Evolutionary conservation across 2,329 filamentous ascomycete species (phyloP).

Genomic region (Amauroascus niger): DNA sequence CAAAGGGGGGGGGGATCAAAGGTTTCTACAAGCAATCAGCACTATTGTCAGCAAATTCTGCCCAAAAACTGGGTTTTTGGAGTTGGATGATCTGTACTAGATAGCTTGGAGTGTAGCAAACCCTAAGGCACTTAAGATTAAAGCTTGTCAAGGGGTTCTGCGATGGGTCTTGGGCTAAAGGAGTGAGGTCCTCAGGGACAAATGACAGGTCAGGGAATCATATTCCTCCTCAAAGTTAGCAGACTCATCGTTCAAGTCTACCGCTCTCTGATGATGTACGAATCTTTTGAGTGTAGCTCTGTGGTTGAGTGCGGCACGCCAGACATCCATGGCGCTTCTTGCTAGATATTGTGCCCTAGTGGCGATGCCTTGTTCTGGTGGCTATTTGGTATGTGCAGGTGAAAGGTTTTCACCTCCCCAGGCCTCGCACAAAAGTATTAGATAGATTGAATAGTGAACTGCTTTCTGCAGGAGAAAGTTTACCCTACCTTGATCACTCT

Average conservation of each 20-base stretch:
- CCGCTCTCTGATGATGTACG: constrained; percentile 3
- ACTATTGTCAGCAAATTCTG: neutral
- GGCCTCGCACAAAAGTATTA: too few relatives aligned
- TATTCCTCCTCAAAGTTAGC: neutral
- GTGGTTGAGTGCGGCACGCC: constrained; percentile 5
- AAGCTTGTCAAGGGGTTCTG: neutral
- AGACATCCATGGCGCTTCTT: constrained; percentile 1
- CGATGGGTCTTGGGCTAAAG: neutral
- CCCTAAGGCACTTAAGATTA: constrained; percentile 6
- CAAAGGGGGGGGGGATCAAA: neutral
- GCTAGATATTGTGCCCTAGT: too few relatives aligned
- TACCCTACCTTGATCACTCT: too few relatives aligned
- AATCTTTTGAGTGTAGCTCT: constrained; percentile 6
- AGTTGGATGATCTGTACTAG: constrained; percentile 1
- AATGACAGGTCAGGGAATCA: neutral
- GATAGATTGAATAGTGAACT: too few relatives aligned
- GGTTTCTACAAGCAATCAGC: neutral
- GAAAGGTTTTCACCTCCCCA: too few relatives aligned
- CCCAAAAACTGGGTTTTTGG: neutral
- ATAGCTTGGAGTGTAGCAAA: constrained; percentile 1
- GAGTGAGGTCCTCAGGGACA: neutral
- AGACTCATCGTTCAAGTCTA: constrained; percentile 1
- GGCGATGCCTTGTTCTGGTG: too few relatives aligned
- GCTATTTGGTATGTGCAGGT: too few relatives aligned
- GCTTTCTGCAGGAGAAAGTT: too few relatives aligned